Conservation (phyloP, 441 rosid genomes). For the Kokia cookei region DNA sequence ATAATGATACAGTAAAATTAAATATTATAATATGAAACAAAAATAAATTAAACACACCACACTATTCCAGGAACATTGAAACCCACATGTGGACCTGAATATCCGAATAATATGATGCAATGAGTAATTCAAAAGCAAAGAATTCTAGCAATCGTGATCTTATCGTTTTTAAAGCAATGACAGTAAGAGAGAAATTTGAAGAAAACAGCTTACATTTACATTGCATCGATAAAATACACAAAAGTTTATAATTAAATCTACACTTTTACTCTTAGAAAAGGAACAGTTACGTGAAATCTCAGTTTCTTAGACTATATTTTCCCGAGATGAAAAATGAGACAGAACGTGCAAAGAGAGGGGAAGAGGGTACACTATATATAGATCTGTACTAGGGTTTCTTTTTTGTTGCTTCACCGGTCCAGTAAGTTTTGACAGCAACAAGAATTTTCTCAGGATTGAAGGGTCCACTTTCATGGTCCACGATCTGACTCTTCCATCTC, state of each 20-base stretch:
- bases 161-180: background rate
- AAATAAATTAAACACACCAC: too few relatives aligned
- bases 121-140: too few relatives aligned
- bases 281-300: background rate
- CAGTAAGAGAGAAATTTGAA: background rate
- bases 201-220: background rate
- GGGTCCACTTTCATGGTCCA: constrained; percentile 94
- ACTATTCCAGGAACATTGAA: too few relatives aligned
- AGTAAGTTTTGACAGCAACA: constrained; percentile 76
- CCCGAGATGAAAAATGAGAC: background rate
- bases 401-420: constrained; percentile 56
- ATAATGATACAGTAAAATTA: too few relatives aligned
- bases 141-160: too few relatives aligned
- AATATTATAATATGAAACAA: too few relatives aligned
- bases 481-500: constrained; percentile 78
- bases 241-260: background rate
- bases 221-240: background rate
- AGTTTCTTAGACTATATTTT: background rate
- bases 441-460: constrained; percentile 91
- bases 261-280: background rate
- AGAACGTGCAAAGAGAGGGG: background rate
- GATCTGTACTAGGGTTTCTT: constrained; percentile 20
- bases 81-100: too few relatives aligned
- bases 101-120: too few relatives aligned
- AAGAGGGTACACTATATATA: background rate